Conservation (phyloP, 352 stramenopile genomes). For the Ophiocytium majus region DNA sequence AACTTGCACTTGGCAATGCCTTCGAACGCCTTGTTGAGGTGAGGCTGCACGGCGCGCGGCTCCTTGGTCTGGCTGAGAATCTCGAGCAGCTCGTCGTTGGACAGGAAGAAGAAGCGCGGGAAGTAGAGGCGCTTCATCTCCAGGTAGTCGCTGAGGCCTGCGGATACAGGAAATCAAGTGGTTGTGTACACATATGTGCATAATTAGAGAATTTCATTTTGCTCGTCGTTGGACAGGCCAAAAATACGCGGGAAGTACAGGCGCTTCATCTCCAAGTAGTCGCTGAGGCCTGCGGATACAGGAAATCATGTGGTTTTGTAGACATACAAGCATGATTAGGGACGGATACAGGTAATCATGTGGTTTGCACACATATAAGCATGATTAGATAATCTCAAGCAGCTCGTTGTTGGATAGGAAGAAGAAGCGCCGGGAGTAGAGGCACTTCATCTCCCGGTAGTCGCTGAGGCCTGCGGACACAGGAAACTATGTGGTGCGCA, state of each 20-base stretch:
- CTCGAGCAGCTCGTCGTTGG: constrained; percentile 86
- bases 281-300: constrained; percentile 67
- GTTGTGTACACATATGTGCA: too few species aligned
- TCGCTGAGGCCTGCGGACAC: too few species aligned
- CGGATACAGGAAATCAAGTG: background rate
- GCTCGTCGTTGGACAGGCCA: constrained; percentile 87
- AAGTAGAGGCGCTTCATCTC: constrained; percentile 87
- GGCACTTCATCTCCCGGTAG: constrained; percentile 81
- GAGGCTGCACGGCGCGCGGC: constrained; percentile 80
- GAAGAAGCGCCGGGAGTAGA: constrained; percentile 84
- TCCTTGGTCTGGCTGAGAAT: constrained; percentile 89
- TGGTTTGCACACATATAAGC: too few species aligned
- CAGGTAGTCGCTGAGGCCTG: constrained; percentile 84
- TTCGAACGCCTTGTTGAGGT: constrained; percentile 73
- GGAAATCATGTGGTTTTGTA: too few species aligned
- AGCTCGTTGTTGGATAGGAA: constrained; percentile 85
- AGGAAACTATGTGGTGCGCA: too few species aligned
- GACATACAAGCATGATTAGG: too few species aligned
- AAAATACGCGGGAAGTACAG: constrained; percentile 85
- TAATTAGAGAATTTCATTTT: constrained; percentile 90
- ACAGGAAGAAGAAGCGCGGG: constrained; percentile 90
- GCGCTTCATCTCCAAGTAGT: constrained; percentile 84
- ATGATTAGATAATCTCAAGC: too few species aligned
- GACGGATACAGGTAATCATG: too few species aligned
- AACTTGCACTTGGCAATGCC: constrained; percentile 85